phyloP scores from a whole-genome alignment of 108 stramenopile genomes.

The Hondaea fermentalgiana region DNA sequence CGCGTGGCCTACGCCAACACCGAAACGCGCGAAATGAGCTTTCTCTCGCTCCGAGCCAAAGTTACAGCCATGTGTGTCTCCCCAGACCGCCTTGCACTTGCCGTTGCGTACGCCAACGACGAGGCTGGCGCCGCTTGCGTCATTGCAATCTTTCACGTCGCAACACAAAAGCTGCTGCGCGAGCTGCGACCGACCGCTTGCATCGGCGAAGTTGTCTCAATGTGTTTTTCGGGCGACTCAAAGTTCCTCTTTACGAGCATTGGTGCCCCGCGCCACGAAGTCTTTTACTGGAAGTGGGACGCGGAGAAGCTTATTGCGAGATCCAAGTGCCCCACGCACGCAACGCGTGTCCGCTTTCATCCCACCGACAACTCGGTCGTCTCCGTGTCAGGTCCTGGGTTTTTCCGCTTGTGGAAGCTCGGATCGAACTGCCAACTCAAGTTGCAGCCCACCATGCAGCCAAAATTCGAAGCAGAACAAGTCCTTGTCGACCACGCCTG shows the following conservation, averaged over 20 bases:
- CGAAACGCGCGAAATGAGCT: not conserved
- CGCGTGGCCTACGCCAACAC: not conserved
- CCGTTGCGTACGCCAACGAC: not conserved
- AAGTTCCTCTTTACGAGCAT: not conserved
- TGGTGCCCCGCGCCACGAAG: not conserved
- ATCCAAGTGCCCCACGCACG: not conserved
- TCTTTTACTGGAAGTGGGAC: conserved; percentile 15
- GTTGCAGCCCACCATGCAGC: not conserved
- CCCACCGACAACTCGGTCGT: not conserved
- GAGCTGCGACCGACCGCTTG: not conserved
- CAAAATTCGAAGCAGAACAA: not conserved
- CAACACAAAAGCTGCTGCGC: not conserved
- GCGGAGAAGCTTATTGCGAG: not conserved
- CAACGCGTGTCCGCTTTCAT: not conserved
- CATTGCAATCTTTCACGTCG: not conserved
- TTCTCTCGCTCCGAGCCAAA: not conserved
- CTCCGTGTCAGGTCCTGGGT: not conserved
- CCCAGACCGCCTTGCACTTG: not conserved
- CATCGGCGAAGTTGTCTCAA: not conserved
- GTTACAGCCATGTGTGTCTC: not conserved
- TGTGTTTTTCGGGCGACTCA: not conserved
- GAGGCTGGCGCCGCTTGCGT: not conserved
- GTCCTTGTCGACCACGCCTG: not conserved
- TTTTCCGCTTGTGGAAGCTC: not conserved
- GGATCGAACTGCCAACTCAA: not conserved